These are phyloP conservation scores for Salvia rosmarinus DNA, from an alignment of 257 asterid genomes.

Conservation along the genomic window DNA sequence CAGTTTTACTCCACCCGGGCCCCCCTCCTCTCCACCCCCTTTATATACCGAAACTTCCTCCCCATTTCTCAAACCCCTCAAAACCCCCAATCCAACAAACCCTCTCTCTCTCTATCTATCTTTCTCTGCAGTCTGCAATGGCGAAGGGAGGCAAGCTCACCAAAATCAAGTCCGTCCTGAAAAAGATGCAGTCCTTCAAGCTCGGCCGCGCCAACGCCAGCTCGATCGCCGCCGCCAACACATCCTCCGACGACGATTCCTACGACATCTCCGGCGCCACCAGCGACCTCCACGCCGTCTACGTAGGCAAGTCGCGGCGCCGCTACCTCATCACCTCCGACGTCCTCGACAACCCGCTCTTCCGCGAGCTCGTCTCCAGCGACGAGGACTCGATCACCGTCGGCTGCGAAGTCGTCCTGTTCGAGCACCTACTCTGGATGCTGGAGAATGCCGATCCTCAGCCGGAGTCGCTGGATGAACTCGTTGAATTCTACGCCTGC, in stretches of 20 bases:
- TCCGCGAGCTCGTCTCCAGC: slow-evolving; percentile 71
- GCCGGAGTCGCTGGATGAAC: slow-evolving; percentile 79
- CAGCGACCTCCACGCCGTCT: slow-evolving; percentile 66
- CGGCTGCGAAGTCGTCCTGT: slow-evolving; percentile 88
- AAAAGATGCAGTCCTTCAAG: slow-evolving; percentile 95
- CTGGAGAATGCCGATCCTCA: slow-evolving; percentile 74
- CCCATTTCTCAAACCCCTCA: slow-evolving; percentile 36
- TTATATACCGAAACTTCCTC: slow-evolving; percentile 42
- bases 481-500: slow-evolving; percentile 59
- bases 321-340: slow-evolving; percentile 76
- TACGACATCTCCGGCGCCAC: slow-evolving; percentile 27
- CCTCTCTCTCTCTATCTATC: slow-evolving; percentile 24
- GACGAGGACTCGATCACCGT: slow-evolving; percentile 48
- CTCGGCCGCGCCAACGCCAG: slow-evolving; percentile 52
- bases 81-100: slow-evolving; percentile 28
- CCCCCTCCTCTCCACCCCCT: slow-evolving; percentile 17
- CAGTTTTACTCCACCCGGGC: slow-evolving; percentile 18
- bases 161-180: slow-evolving; percentile 80
- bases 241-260: slow-evolving; percentile 47
- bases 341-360: slow-evolving; percentile 75
- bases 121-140: slow-evolving; percentile 42
- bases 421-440: slow-evolving; percentile 78
- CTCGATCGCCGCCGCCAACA: slow-evolving; percentile 53
- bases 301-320: slow-evolving; percentile 89
- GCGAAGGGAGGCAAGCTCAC: slow-evolving; percentile 86